Conservation (phyloP, 2,329 filamentous ascomycete species). For the Penicillium decumbens region DNA sequence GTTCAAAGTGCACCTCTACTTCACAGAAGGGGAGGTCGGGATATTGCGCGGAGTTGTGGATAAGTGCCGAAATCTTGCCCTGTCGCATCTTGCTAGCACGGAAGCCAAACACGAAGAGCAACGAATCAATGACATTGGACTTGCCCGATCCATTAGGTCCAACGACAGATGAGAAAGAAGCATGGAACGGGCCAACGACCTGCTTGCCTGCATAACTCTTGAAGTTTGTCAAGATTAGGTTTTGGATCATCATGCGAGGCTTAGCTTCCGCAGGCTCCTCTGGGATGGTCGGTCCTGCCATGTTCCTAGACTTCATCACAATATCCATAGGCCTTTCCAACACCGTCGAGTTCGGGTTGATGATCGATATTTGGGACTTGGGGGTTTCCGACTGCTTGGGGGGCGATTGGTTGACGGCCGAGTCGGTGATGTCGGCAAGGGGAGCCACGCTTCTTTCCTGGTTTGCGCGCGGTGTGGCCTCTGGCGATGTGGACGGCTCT, state of each 20-base stretch:
- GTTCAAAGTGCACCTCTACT: constrained; percentile 92
- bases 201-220: constrained; percentile 97
- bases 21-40: constrained; percentile 87
- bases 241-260: constrained; percentile 84
- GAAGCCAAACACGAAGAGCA: constrained; percentile 98
- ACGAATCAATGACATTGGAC: constrained; percentile 96
- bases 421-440: constrained; percentile 67
- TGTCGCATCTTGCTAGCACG: constrained; percentile 99
- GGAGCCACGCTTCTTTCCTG: constrained; percentile 53
- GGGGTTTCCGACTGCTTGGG: constrained; percentile 41
- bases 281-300: constrained; percentile 54
- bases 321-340: constrained; percentile 93
- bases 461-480: constrained; percentile 36
- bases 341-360: constrained; percentile 70
- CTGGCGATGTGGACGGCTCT: constrained; percentile 52
- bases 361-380: constrained; percentile 54
- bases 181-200: constrained; percentile 92
- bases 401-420: constrained; percentile 59
- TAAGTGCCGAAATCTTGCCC: constrained; percentile 94
- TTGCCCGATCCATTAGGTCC: constrained; percentile 98
- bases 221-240: constrained; percentile 91
- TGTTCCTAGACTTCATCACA: constrained; percentile 75
- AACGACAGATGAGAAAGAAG: constrained; percentile 95
- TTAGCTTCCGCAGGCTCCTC: constrained; percentile 74
- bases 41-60: constrained; percentile 88